phyloP scores from a whole-genome alignment of 1,139 yeast species.

The Magnusiomyces tetraspermus region DNA sequence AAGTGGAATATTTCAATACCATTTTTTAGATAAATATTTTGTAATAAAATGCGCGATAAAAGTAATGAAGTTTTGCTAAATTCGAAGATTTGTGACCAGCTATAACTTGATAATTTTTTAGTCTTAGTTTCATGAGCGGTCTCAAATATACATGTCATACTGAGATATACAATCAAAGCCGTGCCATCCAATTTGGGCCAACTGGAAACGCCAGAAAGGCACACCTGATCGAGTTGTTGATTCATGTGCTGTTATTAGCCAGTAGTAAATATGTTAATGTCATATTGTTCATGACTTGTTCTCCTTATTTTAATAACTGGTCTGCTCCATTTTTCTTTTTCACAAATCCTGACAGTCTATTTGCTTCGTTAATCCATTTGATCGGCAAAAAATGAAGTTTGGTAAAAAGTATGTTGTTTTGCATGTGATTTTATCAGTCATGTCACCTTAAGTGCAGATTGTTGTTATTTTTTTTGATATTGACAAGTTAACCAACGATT shows the following conservation, averaged over 20 bases:
- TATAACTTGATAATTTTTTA: too few species aligned
- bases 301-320: neutral
- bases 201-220: neutral
- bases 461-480: too few species aligned
- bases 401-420: slow-evolving; percentile 55
- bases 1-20: slow-evolving; percentile 4
- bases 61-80: neutral
- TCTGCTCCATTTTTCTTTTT: neutral
- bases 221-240: neutral
- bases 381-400: slow-evolving; percentile 81
- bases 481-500: slow-evolving; percentile 7
- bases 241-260: neutral
- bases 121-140: too few species aligned
- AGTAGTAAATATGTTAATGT: neutral
- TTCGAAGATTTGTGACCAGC: too few species aligned
- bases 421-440: too few species aligned
- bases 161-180: too few species aligned
- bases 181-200: neutral
- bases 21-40: neutral
- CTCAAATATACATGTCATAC: too few species aligned
- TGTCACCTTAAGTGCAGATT: too few species aligned
- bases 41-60: neutral
- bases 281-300: neutral
- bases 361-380: neutral
- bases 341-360: neutral